Percentiles rank a stretch among this genome's conserved stretches.
These are phyloP conservation scores for Fusarium pseudograminearum DNA, from an alignment of 2,329 filamentous ascomycete genomes.

Conservation along the genomic window DNA sequence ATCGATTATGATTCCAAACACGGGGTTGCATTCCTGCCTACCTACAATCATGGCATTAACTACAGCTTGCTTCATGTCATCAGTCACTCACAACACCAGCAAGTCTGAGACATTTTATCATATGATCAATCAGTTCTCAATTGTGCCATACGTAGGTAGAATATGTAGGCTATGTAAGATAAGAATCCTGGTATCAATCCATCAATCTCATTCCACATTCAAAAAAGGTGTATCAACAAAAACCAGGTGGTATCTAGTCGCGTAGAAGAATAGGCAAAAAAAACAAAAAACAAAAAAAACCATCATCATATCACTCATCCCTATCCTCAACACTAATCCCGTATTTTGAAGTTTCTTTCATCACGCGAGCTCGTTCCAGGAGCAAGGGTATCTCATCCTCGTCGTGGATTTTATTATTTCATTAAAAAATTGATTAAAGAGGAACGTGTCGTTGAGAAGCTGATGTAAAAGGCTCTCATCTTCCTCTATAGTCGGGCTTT, in stretches of 20 bases:
- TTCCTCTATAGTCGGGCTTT: conserved; percentile 79
- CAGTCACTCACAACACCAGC: background rate
- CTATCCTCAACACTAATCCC: conserved; percentile 28
- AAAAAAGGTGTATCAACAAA: conserved; percentile 24
- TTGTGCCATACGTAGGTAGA: conserved; percentile 2
- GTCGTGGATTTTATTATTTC: background rate
- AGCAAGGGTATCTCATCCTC: background rate
- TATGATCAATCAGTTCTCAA: background rate
- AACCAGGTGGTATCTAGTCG: conserved; percentile 44
- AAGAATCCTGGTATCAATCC: conserved; percentile 3
- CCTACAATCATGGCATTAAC: background rate
- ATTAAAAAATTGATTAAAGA: background rate
- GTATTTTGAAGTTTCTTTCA: conserved; percentile 10
- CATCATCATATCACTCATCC: conserved; percentile 15
- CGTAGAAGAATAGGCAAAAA: conserved; percentile 34
- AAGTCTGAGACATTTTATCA: background rate
- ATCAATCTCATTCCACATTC: conserved; percentile 18
- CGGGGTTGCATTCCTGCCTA: background rate
- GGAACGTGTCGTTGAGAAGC: background rate
- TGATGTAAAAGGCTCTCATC: conserved; percentile 37
- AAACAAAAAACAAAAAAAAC: background rate
- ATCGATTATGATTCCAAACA: background rate
- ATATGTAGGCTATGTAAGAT: conserved; percentile 9
- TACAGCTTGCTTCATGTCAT: background rate
- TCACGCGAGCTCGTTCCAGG: conserved; percentile 1